A percentile compares a stretch with the other conserved stretches of the same genome.
phyloP scores from a whole-genome alignment of 495 filamentous ascomycete genomes.

The Aspergillus sclerotioniger region DNA sequence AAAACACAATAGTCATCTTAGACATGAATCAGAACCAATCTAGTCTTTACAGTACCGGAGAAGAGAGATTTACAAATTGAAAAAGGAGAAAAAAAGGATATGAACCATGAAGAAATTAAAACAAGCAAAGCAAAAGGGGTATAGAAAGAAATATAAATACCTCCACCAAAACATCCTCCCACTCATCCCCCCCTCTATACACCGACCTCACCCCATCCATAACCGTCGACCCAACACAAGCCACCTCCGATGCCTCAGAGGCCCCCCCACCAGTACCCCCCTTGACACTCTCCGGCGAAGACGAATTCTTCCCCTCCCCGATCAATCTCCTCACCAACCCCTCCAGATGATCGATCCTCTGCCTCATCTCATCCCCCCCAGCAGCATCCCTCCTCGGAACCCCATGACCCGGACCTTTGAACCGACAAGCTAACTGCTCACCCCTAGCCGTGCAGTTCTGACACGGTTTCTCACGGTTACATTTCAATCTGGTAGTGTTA shows the following conservation, averaged over 20 bases:
- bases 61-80: too few relatives aligned
- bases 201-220: constrained; percentile 10
- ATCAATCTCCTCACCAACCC: constrained; percentile 10
- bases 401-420: neutral
- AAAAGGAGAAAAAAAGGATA: too few relatives aligned
- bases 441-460: constrained; percentile 12
- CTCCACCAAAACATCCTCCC: constrained; percentile 14
- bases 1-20: too few relatives aligned
- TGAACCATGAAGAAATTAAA: too few relatives aligned
- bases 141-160: neutral
- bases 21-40: too few relatives aligned
- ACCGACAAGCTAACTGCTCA: constrained; percentile 4
- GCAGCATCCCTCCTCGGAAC: neutral
- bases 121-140: neutral
- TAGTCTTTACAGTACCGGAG: neutral
- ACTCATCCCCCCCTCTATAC: constrained; percentile 8
- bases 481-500: constrained; percentile 9
- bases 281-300: neutral
- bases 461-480: constrained; percentile 14
- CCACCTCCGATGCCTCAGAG: neutral
- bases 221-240: constrained; percentile 3
- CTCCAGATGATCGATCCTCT: constrained; percentile 16
- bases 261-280: neutral
- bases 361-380: constrained; percentile 3
- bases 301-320: neutral